Evolutionary conservation across 2,329 filamentous ascomycete species (phyloP).

Genomic region (Fusarium lyarnte): DNA sequence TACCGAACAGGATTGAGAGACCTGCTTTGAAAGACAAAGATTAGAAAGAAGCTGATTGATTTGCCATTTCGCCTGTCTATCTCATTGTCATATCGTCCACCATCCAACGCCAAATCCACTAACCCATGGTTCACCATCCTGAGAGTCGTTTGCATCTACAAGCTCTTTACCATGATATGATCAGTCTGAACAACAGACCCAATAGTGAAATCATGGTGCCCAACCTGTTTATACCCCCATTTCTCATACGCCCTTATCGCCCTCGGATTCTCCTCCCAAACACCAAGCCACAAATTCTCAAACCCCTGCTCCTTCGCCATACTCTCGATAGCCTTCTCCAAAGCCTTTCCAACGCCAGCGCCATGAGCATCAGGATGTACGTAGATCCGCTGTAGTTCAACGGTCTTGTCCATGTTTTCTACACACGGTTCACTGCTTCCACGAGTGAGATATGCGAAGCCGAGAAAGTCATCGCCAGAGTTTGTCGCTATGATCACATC

Average conservation of each 20-base stretch:
- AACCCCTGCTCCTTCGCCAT: conserved; percentile 51
- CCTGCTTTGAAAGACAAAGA: rapidly evolving
- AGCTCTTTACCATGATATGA: conserved; percentile 51
- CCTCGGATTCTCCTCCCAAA: conserved; percentile 57
- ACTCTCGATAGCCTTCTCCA: conserved; percentile 44
- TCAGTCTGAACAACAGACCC: conserved; percentile 55
- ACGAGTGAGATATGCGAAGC: conserved; percentile 54
- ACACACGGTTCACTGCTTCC: conserved; percentile 52
- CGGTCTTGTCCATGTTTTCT: conserved; percentile 37
- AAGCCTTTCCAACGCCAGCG: conserved; percentile 49
- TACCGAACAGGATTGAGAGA: neutral
- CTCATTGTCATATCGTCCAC: no score
- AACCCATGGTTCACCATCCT: neutral
- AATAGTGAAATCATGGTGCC: conserved; percentile 54
- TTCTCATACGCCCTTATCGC: conserved; percentile 53
- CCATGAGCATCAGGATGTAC: conserved; percentile 50
- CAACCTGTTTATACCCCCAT: conserved; percentile 53
- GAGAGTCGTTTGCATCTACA: neutral
- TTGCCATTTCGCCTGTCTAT: rapidly evolving
- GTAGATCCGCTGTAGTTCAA: conserved; percentile 58
- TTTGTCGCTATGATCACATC: conserved; percentile 41
- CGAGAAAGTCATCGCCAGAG: conserved; percentile 42
- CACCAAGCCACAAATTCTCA: conserved; percentile 56
- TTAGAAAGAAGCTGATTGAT: no score
- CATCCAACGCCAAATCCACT: neutral